Conservation (phyloP, 140 eudicot genomes). For the Artemisia princeps region DNA sequence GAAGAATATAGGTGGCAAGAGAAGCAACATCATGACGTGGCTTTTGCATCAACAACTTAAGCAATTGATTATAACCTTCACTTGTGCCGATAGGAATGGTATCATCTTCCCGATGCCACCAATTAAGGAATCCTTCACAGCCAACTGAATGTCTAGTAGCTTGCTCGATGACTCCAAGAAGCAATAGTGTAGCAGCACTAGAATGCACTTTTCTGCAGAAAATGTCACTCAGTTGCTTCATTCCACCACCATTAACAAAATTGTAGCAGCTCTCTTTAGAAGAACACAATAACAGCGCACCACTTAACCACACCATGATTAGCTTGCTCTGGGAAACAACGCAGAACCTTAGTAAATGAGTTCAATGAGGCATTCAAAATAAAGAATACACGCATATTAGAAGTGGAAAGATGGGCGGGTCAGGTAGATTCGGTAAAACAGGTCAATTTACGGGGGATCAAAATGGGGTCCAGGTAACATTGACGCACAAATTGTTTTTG, state of each 20-base stretch:
- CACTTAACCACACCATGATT: slow-evolving; percentile 57
- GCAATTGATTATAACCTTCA: slow-evolving; percentile 75
- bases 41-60: slow-evolving; percentile 68
- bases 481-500: neutral
- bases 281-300: slow-evolving; percentile 63
- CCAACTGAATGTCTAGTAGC: slow-evolving; percentile 83
- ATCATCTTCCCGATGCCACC: slow-evolving; percentile 98
- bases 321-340: slow-evolving; percentile 49
- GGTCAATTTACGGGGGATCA: too few relatives aligned
- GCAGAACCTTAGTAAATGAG: neutral
- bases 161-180: slow-evolving; percentile 84
- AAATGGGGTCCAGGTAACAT: too few relatives aligned
- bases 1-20: slow-evolving; percentile 73
- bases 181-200: slow-evolving; percentile 45
- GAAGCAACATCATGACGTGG: slow-evolving; percentile 90
- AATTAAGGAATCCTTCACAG: slow-evolving; percentile 89
- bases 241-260: slow-evolving; percentile 78
- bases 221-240: slow-evolving; percentile 68
- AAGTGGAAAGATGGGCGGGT: neutral
- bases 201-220: slow-evolving; percentile 43
- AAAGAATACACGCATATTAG: neutral
- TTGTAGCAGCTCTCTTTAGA: slow-evolving; percentile 79
- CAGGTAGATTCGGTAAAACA: neutral
- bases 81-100: slow-evolving; percentile 67
- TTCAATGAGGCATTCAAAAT: neutral